Evolutionary conservation across 805 yeast genomes (phyloP).

Genomic region (Starmerella potacharoeniae): DNA sequence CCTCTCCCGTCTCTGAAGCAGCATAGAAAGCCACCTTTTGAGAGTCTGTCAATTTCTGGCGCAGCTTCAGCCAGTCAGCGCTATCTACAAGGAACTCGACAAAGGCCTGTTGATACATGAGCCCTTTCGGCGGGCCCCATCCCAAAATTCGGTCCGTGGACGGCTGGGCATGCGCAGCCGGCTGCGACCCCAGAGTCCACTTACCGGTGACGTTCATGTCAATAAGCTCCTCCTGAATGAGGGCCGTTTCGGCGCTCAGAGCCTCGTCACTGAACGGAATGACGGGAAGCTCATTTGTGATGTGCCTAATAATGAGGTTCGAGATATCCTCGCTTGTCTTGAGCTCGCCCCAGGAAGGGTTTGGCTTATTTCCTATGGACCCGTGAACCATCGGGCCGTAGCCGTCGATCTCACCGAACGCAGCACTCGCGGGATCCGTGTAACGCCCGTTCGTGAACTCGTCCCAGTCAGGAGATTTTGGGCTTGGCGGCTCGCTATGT

Average conservation of each 20-base stretch:
- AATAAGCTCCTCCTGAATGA: conserved; percentile 83
- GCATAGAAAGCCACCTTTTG: conserved; percentile 61
- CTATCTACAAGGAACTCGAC: conserved; percentile 79
- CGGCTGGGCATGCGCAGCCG: conserved; percentile 70
- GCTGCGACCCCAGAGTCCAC: conserved; percentile 92
- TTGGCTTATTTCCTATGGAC: conserved; percentile 54
- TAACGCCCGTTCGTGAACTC: conserved; percentile 93
- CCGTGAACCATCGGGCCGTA: conserved; percentile 81
- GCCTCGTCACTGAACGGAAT: conserved; percentile 90
- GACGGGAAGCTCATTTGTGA: conserved; percentile 61
- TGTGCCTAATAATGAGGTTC: conserved; percentile 55
- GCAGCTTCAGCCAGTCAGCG: conserved; percentile 46
- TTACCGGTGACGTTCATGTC: conserved; percentile 61
- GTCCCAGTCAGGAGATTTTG: conserved; percentile 80
- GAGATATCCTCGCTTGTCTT: conserved; percentile 47
- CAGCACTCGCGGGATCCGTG: conserved; percentile 91
- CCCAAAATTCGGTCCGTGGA: conserved; percentile 86
- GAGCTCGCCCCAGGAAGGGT: conserved; percentile 74
- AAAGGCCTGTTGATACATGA: conserved; percentile 84
- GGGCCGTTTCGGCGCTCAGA: conserved; percentile 76
- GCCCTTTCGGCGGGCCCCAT: conserved; percentile 92
- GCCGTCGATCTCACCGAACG: conserved; percentile 96
- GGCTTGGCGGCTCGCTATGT: conserved; percentile 11
- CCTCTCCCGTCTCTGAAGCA: conserved; percentile 40
- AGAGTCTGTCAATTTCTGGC: conserved; percentile 20